phyloP scores from a whole-genome alignment of 176 grass and related monocot species.

The Panicum miliaceum region DNA sequence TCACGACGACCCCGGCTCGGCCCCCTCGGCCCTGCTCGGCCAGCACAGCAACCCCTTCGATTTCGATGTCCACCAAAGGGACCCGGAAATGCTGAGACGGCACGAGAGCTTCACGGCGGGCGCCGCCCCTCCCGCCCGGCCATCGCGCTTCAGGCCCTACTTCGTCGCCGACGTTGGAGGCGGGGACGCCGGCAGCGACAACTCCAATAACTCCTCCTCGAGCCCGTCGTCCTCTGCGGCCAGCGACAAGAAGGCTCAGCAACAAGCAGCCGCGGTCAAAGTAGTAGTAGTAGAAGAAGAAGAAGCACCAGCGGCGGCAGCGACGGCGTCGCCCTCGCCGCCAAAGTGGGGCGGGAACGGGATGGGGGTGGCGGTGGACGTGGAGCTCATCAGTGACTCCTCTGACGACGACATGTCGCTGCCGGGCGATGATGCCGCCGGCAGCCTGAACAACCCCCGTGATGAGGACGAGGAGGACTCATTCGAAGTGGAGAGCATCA shows the following conservation, averaged over 20 bases:
- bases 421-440: conserved; percentile 2
- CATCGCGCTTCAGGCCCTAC: conserved; percentile 54
- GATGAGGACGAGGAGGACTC: conserved; percentile 43
- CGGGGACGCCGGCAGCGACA: neutral
- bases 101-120: conserved; percentile 64
- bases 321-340: too few relatives aligned
- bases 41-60: conserved; percentile 39
- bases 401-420: conserved; percentile 44
- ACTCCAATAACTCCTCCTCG: conserved; percentile 7
- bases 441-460: neutral
- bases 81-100: conserved; percentile 36
- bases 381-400: conserved; percentile 55
- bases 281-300: conserved; percentile 11
- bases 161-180: conserved; percentile 38
- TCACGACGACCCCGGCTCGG: conserved; percentile 45
- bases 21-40: conserved; percentile 55
- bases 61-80: neutral
- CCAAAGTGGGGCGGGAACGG: neutral
- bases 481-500: conserved; percentile 47
- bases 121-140: neutral
- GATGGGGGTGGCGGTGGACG: conserved; percentile 36
- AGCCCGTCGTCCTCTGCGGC: conserved; percentile 2
- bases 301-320: neutral
- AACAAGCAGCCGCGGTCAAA: neutral
- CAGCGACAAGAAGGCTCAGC: neutral